Percentiles rank a stretch among this genome's conserved stretches.
These are phyloP conservation scores for Ilyonectria mors-panacis DNA, from an alignment of 2,329 filamentous ascomycete genomes.

Conservation along the genomic window DNA sequence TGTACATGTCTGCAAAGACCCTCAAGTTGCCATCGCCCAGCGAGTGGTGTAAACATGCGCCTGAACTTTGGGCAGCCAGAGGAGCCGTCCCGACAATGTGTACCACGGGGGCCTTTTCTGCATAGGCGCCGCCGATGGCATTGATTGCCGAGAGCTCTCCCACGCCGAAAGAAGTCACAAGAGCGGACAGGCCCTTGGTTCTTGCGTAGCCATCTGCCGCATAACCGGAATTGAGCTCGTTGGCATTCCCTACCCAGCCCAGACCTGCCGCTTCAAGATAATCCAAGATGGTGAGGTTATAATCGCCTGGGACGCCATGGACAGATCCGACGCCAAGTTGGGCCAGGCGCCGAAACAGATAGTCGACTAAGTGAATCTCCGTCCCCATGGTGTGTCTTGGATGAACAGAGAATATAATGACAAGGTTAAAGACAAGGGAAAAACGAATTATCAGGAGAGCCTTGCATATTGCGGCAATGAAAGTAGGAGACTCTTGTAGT, in stretches of 20 bases:
- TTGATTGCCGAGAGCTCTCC: conserved; percentile 71
- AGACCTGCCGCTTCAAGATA: conserved; percentile 54
- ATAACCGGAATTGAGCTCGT: conserved; percentile 71
- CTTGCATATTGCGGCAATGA: background rate
- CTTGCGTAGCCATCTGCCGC: conserved; percentile 72
- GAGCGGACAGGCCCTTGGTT: conserved; percentile 63
- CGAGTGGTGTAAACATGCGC: conserved; percentile 66
- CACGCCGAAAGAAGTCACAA: conserved; percentile 74
- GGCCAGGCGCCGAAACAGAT: conserved; percentile 71
- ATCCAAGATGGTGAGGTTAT: conserved; percentile 56
- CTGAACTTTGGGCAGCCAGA: conserved; percentile 57
- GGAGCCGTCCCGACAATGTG: conserved; percentile 71
- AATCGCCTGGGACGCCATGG: conserved; percentile 64
- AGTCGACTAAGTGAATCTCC: conserved; percentile 49
- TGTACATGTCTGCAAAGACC: conserved; percentile 64
- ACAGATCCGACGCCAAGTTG: conserved; percentile 72
- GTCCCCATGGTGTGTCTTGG: background rate
- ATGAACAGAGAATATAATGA: background rate
- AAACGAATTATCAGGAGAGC: background rate
- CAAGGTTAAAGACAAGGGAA: background rate
- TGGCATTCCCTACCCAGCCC: conserved; percentile 66
- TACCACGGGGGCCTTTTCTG: conserved; percentile 69
- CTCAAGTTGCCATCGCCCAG: conserved; percentile 67
- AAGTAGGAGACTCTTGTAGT: no score
- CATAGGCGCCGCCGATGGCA: conserved; percentile 70